These are phyloP conservation scores for Aspergillus udagawae DNA, from an alignment of 2,329 filamentous ascomycete genomes.

Conservation along the genomic window DNA sequence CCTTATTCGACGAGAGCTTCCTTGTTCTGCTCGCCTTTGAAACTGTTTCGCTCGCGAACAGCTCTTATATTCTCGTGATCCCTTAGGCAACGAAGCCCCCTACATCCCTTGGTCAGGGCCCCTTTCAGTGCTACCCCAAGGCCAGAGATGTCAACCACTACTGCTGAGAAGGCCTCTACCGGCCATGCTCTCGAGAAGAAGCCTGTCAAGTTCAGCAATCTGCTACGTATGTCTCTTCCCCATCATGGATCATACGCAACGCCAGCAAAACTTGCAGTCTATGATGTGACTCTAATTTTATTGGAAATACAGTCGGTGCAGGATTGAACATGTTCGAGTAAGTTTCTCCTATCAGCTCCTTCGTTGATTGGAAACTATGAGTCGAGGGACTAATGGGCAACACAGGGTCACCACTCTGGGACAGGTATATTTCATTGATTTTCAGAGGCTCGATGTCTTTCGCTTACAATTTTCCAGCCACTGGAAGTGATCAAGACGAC, in stretches of 20 bases:
- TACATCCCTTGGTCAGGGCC: slow-evolving; percentile 98
- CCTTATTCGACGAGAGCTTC: slow-evolving; percentile 4
- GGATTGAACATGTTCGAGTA: slow-evolving; percentile 94
- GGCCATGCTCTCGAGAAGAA: slow-evolving; percentile 84
- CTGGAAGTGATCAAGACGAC: slow-evolving; percentile 99
- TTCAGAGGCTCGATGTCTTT: slow-evolving; percentile 3
- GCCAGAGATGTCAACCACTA: slow-evolving; percentile 51
- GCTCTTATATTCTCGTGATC: slow-evolving; percentile 12
- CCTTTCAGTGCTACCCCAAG: slow-evolving; percentile 56
- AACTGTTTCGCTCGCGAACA: slow-evolving; percentile 1
- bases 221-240: slow-evolving; percentile 60
- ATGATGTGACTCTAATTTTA: slow-evolving; percentile 20
- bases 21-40: slow-evolving; percentile 7
- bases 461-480: slow-evolving; percentile 66
- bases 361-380: background rate
- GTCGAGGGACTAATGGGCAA: slow-evolving; percentile 15
- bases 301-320: slow-evolving; percentile 61
- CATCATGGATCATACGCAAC: background rate
- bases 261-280: background rate
- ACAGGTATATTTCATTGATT: slow-evolving; percentile 46
- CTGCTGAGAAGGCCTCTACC: slow-evolving; percentile 48
- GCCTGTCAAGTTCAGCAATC: slow-evolving; percentile 98
- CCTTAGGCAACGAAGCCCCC: slow-evolving; percentile 75
- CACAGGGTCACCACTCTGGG: slow-evolving; percentile 62
- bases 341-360: slow-evolving; percentile 26